phyloP scores from a whole-genome alignment of 2,329 filamentous ascomycete species.

The Plectosphaerella cucumerina region DNA sequence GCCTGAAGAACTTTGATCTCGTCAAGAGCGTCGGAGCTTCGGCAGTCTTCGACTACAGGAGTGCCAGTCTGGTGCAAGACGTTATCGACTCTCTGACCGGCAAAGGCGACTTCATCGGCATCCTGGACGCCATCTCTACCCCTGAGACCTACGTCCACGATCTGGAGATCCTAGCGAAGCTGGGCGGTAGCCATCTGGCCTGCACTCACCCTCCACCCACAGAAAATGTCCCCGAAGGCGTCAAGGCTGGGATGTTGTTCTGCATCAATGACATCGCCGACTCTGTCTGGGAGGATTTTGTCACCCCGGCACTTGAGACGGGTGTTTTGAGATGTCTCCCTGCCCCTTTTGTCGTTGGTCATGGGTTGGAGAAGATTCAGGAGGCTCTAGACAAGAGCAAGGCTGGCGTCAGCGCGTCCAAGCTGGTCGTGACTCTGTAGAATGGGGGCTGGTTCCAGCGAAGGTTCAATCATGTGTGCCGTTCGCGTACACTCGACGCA shows the following conservation, averaged over 20 bases:
- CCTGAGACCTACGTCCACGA: slow-evolving; percentile 16
- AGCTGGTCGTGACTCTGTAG: too few species aligned
- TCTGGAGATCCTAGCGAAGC: slow-evolving; percentile 16
- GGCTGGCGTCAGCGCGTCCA: slow-evolving; percentile 19
- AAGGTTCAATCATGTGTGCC: too few species aligned
- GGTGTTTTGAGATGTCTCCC: slow-evolving; percentile 17
- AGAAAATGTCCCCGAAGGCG: slow-evolving; percentile 20
- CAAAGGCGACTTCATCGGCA: slow-evolving; percentile 16
- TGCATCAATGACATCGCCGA: slow-evolving; percentile 18
- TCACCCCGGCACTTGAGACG: slow-evolving; percentile 16
- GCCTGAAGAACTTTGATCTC: slow-evolving; percentile 36
- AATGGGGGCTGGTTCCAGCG: too few species aligned
- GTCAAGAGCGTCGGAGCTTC: slow-evolving; percentile 37
- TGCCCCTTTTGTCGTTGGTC: slow-evolving; percentile 16
- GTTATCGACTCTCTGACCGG: slow-evolving; percentile 21
- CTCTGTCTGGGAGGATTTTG: slow-evolving; percentile 17
- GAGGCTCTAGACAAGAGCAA: slow-evolving; percentile 14
- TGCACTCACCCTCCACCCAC: slow-evolving; percentile 24
- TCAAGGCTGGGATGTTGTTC: slow-evolving; percentile 27
- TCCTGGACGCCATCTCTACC: slow-evolving; percentile 19
- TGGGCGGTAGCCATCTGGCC: slow-evolving; percentile 27
- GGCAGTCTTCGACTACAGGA: slow-evolving; percentile 40
- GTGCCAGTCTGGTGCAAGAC: slow-evolving; percentile 22
- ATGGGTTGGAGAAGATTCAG: slow-evolving; percentile 18
- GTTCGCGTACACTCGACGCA: too few species aligned